Evolutionary conservation across 139 green algal species (phyloP).

Genomic region (Closterium sp.): DNA sequence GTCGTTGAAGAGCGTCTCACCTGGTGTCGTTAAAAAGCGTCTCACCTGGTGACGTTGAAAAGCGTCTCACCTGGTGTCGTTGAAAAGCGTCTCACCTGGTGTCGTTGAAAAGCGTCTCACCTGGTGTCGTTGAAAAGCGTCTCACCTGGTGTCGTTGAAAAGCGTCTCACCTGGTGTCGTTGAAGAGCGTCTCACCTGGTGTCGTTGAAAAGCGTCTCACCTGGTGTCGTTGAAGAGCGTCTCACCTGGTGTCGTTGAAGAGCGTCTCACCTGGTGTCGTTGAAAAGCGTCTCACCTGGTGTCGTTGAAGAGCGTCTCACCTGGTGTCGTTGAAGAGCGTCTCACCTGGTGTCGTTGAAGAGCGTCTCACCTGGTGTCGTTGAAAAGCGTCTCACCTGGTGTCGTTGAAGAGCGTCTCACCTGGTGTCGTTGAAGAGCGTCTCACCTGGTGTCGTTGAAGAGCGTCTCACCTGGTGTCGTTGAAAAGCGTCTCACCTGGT

Average conservation of each 20-base stretch:
- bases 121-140: slow-evolving; percentile 37
- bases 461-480: slow-evolving; percentile 44
- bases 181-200: slow-evolving; percentile 37
- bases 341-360: slow-evolving; percentile 31
- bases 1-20: slow-evolving; percentile 37
- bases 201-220: slow-evolving; percentile 39
- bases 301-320: slow-evolving; percentile 37
- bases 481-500: slow-evolving; percentile 40
- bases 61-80: slow-evolving; percentile 44
- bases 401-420: slow-evolving; percentile 37
- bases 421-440: slow-evolving; percentile 34
- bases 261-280: slow-evolving; percentile 44
- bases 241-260: slow-evolving; percentile 31
- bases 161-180: slow-evolving; percentile 44
- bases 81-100: slow-evolving; percentile 40
- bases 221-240: slow-evolving; percentile 34
- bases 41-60: slow-evolving; percentile 34
- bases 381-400: slow-evolving; percentile 40
- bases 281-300: slow-evolving; percentile 40
- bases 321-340: slow-evolving; percentile 34
- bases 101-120: slow-evolving; percentile 39
- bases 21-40: slow-evolving; percentile 36
- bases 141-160: slow-evolving; percentile 34
- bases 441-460: slow-evolving; percentile 31
- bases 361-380: slow-evolving; percentile 44